phyloP scores from a whole-genome alignment of 192 early-diverging fungal species.

The Coemansia sp. region DNA sequence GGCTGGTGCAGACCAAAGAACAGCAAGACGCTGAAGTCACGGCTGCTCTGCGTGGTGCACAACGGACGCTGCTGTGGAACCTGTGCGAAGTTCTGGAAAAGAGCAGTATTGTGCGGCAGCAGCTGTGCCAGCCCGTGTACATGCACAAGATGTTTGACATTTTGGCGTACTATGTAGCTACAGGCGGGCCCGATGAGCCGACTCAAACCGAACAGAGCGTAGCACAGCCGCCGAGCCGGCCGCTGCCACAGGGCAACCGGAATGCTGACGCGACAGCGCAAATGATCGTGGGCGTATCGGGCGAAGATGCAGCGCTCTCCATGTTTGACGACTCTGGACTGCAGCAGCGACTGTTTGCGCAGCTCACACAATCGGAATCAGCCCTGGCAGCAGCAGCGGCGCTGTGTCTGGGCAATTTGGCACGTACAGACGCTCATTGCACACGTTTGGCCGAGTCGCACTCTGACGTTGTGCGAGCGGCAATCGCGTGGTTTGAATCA shows the following conservation, averaged over 20 bases:
- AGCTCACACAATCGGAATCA: conserved; percentile 8
- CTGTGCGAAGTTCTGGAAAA: conserved; percentile 43
- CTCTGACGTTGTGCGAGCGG: conserved; percentile 44
- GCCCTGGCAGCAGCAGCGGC: conserved; percentile 54
- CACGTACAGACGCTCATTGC: conserved; percentile 69
- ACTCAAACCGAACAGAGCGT: neutral
- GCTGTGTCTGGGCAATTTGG: conserved; percentile 69
- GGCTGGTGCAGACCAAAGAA: neutral
- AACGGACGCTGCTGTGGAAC: conserved; percentile 43
- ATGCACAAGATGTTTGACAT: conserved; percentile 31
- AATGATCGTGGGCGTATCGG: conserved; percentile 38
- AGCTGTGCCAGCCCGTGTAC: conserved; percentile 34
- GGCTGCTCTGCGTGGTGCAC: conserved; percentile 17
- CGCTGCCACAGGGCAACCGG: conserved; percentile 22
- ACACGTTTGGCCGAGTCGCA: conserved; percentile 60
- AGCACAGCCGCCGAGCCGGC: neutral
- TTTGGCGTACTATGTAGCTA: conserved; percentile 20
- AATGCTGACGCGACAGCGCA: conserved; percentile 41
- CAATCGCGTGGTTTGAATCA: conserved; percentile 51
- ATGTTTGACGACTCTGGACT: conserved; percentile 30
- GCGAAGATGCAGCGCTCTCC: conserved; percentile 39
- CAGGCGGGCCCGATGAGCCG: conserved; percentile 6
- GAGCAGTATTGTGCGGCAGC: conserved; percentile 20
- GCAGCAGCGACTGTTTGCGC: conserved; percentile 15
- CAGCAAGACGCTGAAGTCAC: neutral